Conservation (phyloP, 2,329 filamentous ascomycete species). For the Colletotrichum viniferum region DNA sequence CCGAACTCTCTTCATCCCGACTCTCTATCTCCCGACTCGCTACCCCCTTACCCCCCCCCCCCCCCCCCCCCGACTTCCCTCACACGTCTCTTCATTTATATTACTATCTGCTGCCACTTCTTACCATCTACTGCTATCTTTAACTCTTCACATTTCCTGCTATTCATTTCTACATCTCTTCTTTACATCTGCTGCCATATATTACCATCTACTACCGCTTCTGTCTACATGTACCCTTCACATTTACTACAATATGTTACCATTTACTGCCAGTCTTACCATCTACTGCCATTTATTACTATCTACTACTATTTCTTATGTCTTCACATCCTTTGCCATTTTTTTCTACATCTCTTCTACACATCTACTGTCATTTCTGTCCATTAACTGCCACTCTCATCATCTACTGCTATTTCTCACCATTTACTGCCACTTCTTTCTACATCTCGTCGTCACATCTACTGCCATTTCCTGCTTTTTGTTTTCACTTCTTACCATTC, state of each 20-base stretch:
- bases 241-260: not conserved
- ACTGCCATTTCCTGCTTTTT: not conserved
- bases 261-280: not conserved
- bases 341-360: not conserved
- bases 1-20: not conserved
- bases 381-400: not conserved
- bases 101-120: not conserved
- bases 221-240: not conserved
- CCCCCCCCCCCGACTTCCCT: not conserved
- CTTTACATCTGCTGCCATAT: not conserved
- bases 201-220: not conserved
- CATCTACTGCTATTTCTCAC: not conserved
- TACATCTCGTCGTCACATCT: not conserved
- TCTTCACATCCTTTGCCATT: too few relatives aligned
- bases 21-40: not conserved
- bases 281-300: not conserved
- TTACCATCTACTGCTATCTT: not conserved
- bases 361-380: not conserved
- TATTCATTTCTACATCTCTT: not conserved
- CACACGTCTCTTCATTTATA: not conserved
- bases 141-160: not conserved
- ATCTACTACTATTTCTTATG: not conserved
- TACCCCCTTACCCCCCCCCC: not conserved
- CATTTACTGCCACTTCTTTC: not conserved
- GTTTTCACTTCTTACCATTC: too few relatives aligned